phyloP scores from a whole-genome alignment of 345 rosid genomes.

The Corchorus olitorius region DNA sequence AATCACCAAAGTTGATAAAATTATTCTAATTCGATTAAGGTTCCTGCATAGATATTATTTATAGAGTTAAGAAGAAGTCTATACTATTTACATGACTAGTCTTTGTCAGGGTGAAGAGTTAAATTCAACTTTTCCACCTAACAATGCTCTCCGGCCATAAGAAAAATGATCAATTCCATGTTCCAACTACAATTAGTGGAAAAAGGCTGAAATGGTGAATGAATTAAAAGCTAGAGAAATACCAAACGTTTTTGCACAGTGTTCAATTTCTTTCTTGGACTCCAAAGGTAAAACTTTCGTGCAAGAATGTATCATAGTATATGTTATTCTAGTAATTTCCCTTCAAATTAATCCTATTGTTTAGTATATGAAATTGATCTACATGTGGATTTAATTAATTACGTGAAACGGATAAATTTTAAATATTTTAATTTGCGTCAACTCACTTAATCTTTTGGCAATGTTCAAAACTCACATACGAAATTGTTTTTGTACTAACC shows the following conservation, averaged over 20 bases:
- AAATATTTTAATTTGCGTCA: too few relatives aligned
- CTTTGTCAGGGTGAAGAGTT: background rate
- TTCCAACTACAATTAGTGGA: background rate
- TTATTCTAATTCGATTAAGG: background rate
- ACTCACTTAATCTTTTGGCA: too few relatives aligned
- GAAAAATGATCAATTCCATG: background rate
- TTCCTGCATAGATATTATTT: background rate
- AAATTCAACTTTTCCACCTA: background rate
- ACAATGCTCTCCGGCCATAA: background rate
- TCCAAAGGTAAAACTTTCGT: conserved; percentile 3
- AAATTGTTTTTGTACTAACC: too few relatives aligned
- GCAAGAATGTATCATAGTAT: background rate
- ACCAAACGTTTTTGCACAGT: background rate
- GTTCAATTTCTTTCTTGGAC: conserved; percentile 5
- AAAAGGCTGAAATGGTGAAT: background rate
- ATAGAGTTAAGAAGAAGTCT: background rate
- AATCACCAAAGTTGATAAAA: background rate
- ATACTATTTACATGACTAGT: background rate
- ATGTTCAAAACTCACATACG: too few relatives aligned
- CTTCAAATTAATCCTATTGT: background rate
- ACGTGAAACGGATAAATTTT: too few relatives aligned
- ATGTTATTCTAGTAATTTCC: background rate
- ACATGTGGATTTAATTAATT: too few relatives aligned
- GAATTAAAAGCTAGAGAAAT: background rate
- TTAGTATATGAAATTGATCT: too few relatives aligned